Percentiles rank a stretch among this genome's conserved stretches.
Conservation (phyloP, 257 asterid genomes). For the Solanum virginianum region DNA sequence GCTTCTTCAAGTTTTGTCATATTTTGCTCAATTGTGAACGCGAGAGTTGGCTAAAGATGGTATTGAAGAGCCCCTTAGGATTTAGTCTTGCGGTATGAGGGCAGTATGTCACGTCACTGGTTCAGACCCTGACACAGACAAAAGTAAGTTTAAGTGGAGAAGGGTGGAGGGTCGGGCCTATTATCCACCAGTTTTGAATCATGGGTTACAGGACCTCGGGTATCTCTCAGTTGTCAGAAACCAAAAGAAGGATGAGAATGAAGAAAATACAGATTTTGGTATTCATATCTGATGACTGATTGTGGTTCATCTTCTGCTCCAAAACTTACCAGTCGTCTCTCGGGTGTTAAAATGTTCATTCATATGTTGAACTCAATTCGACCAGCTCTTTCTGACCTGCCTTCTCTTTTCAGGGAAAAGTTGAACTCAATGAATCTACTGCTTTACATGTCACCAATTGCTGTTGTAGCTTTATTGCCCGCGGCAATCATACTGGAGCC, state of each 20-base stretch:
- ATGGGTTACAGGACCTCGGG: neutral
- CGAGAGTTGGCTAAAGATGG: neutral
- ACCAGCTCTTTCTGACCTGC: neutral
- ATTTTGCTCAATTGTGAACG: neutral
- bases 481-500: slow-evolving; percentile 77
- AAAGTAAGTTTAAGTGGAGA: neutral
- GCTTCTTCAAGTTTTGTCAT: neutral
- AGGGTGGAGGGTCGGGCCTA: neutral
- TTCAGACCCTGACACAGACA: neutral
- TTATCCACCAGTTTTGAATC: neutral
- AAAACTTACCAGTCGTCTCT: neutral
- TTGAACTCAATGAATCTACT: slow-evolving; percentile 94
- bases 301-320: neutral
- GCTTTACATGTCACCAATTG: slow-evolving; percentile 93
- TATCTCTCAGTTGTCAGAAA: neutral
- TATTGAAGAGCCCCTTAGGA: neutral
- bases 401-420: slow-evolving; percentile 57
- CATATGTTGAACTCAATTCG: neutral
- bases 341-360: neutral
- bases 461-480: slow-evolving; percentile 71
- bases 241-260: neutral
- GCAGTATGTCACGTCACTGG: neutral
- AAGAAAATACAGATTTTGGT: neutral
- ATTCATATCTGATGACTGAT: neutral
- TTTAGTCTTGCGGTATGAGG: neutral